Conservation (phyloP, 2,329 filamentous ascomycete species). For the Nigrospora osmanthi region DNA sequence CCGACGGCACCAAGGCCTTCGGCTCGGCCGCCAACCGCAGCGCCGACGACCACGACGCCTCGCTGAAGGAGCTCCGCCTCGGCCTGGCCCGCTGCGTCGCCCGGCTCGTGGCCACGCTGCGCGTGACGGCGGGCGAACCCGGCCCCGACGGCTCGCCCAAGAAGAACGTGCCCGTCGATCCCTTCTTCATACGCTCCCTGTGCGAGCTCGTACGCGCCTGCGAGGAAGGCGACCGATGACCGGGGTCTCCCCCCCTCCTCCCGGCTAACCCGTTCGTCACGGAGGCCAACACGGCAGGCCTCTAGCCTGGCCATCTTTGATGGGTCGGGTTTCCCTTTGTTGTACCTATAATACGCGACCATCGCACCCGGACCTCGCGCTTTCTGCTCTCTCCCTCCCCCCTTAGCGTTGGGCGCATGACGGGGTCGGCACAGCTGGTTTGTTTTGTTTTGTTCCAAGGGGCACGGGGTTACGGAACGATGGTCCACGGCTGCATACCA, state of each 20-base stretch:
- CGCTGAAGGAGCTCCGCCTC: constrained; percentile 36
- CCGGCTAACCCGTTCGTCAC: too few species aligned
- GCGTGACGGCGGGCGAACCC: constrained; percentile 6
- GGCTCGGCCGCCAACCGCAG: constrained; percentile 5
- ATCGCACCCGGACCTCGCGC: too few species aligned
- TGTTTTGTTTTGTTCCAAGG: too few species aligned
- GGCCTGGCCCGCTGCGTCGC: constrained; percentile 44
- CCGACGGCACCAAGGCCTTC: constrained; percentile 2
- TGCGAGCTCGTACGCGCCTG: constrained; percentile 32
- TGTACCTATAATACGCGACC: too few species aligned
- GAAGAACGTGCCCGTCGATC: constrained; percentile 17
- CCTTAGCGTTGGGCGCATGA: too few species aligned
- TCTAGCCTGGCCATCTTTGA: too few species aligned
- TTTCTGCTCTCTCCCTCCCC: too few species aligned
- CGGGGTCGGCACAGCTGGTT: too few species aligned
- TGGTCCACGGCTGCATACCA: neutral
- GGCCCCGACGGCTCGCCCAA: neutral
- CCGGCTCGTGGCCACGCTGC: constrained; percentile 41
- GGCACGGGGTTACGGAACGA: too few species aligned
- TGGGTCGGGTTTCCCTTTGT: too few species aligned
- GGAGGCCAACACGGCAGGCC: too few species aligned
- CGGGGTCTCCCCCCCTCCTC: too few species aligned
- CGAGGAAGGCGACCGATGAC: constrained; percentile 19
- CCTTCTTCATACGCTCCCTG: constrained; percentile 28
- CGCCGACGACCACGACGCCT: constrained; percentile 19